Conservation (phyloP, 371 early-diverging fungal genomes). For the Capniomyces stellatus region DNA sequence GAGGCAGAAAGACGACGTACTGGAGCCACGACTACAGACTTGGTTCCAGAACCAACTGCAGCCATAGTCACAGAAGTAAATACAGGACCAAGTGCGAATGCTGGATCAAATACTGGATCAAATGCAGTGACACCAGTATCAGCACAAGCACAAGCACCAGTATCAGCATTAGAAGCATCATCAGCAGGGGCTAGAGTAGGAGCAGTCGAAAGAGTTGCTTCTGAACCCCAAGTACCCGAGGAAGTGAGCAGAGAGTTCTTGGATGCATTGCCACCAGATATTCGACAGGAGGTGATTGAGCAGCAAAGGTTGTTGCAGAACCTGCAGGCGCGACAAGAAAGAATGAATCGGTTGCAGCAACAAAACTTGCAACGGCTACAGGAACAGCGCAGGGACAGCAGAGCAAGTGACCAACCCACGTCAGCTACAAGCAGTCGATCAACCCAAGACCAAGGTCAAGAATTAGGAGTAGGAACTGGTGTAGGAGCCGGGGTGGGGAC, state of each 20-base stretch:
- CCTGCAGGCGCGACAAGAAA: slow-evolving; percentile 13
- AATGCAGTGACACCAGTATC: slow-evolving; percentile 5
- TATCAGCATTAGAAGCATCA: too few relatives aligned
- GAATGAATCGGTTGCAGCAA: background rate
- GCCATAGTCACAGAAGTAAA: slow-evolving; percentile 18
- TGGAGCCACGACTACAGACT: background rate
- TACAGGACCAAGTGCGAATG: slow-evolving; percentile 10
- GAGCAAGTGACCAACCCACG: too few relatives aligned
- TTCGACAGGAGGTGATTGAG: slow-evolving; percentile 78
- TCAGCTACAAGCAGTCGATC: too few relatives aligned
- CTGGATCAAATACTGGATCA: background rate
- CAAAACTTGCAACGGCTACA: too few relatives aligned
- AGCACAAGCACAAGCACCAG: background rate
- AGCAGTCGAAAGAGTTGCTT: background rate
- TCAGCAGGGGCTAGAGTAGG: background rate
- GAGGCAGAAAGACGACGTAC: slow-evolving; percentile 15
- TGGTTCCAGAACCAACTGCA: background rate
- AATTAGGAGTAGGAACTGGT: slow-evolving; percentile 1
- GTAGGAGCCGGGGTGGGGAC: background rate
- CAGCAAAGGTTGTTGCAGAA: slow-evolving; percentile 36
- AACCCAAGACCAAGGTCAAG: too few relatives aligned
- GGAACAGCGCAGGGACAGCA: too few relatives aligned
- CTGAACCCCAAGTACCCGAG: background rate
- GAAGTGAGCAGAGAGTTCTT: slow-evolving; percentile 48
- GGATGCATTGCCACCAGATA: slow-evolving; percentile 86